Evolutionary conservation across 768 basidiomycete genomes (phyloP).

Genomic region (Trametopsis cervina): DNA sequence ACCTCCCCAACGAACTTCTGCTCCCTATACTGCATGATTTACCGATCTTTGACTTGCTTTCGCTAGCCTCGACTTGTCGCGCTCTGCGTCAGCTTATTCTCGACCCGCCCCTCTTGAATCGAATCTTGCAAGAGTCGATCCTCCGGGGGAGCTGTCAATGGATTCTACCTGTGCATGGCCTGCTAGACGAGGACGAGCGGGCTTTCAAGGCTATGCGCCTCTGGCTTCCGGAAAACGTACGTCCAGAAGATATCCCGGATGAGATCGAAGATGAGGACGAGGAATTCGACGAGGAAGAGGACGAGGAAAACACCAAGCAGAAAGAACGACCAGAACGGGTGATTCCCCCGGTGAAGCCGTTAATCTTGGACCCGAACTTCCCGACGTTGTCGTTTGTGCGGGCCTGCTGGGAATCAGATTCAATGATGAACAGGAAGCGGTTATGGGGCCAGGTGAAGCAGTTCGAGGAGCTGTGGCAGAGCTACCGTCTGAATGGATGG

Average conservation of each 20-base stretch:
- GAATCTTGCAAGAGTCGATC: neutral
- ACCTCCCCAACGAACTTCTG: constrained; percentile 3
- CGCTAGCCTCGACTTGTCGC: constrained; percentile 2
- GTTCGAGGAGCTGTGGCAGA: neutral
- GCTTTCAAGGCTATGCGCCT: neutral
- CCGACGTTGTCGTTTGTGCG: neutral
- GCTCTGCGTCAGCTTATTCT: neutral
- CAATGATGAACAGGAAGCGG: constrained; percentile 3
- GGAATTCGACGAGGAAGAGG: neutral
- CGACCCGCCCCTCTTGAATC: neutral
- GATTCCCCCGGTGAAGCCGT: neutral
- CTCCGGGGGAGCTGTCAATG: neutral
- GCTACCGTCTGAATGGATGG: constrained; percentile 1
- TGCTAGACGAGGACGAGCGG: neutral
- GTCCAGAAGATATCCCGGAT: neutral
- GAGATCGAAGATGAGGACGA: neutral
- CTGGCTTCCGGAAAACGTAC: neutral
- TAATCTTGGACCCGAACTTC: neutral
- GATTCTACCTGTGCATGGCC: neutral
- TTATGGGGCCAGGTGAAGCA: constrained; percentile 4
- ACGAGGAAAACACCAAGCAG: no score
- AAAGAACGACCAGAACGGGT: neutral
- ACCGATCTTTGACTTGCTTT: neutral
- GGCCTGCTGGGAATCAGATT: constrained; percentile 4
- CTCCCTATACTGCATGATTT: neutral